Evolutionary conservation across 176 grass and related monocot species (phyloP).

Genomic region (Aegilops bicornis): DNA sequence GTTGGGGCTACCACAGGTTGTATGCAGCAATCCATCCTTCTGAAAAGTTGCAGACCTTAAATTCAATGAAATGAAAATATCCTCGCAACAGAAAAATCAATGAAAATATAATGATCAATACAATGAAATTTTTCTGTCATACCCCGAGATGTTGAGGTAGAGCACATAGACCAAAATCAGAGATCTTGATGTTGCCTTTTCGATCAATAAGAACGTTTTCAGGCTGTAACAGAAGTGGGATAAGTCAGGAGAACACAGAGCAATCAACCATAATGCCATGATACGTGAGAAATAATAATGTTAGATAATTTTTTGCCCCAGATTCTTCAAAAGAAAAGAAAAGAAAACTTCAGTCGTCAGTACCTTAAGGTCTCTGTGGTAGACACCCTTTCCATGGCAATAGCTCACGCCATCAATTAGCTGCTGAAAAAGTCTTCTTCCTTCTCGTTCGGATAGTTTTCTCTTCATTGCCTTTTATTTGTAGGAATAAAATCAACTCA

Average conservation of each 20-base stretch:
- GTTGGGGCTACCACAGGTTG: conserved; percentile 93
- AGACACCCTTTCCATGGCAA: conserved; percentile 88
- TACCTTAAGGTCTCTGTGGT: conserved; percentile 91
- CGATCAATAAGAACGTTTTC: conserved; percentile 86
- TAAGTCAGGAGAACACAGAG: background rate
- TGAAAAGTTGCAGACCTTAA: conserved; percentile 24
- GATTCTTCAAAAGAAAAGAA: background rate
- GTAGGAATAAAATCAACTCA: background rate
- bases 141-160: conserved; percentile 78
- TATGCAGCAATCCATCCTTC: conserved; percentile 87
- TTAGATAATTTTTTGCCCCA: background rate
- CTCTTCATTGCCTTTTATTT: conserved; percentile 57
- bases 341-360: background rate
- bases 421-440: conserved; percentile 79
- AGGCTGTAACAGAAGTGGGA: conserved; percentile 41
- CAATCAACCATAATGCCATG: background rate
- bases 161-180: conserved; percentile 89
- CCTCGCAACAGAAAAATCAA: too few relatives aligned
- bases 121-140: conserved; percentile 1
- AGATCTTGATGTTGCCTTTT: conserved; percentile 81
- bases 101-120: background rate
- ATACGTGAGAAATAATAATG: background rate
- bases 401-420: conserved; percentile 80
- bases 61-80: background rate
- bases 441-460: conserved; percentile 69